Base-by-base conservation (phyloP, 164 flowering plant species). In the Echeveria elegans region DNA sequence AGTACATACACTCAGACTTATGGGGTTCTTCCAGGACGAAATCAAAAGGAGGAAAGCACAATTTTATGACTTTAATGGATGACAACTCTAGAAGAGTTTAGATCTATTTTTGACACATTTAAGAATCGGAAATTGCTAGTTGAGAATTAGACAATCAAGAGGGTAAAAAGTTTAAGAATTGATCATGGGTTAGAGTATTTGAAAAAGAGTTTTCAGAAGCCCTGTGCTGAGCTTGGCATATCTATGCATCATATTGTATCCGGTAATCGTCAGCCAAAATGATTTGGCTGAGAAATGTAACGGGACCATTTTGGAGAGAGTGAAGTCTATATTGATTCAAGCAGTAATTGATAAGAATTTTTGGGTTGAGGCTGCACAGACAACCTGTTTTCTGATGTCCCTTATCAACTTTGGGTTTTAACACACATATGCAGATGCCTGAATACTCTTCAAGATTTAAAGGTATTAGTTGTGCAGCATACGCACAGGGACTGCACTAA, bases 201-300 rank as follows among this genome's bases (percentile, higher is more conserved):
- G 60, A 28, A 5, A 0, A 0, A 50, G 2, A 26, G 5, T 0
- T 50, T 50, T 7, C 1, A 4, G 26, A 50, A 50, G 5, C 21
- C 9, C 10, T 21, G 1, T 21, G 26, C 8, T 3, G 56, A 50
- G 1, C 21, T 26, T 50, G 69, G 69, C 1, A 72, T 72, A 10
- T 41, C 23, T 2, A 1, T 64, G 19, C 75, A 68, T 23, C n/a
- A 19, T 19, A 50, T 64, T 1, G 28, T 31, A 1, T 1, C 0
- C 12, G 4, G 30, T 0, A 65, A 38, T 1, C 68, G 66, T 12
- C 66, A 73, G 70, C 64, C 64, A 70, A 37, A 70, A 70, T 29
- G 68, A 64, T 11, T 62, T 70, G 0, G 52, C 72, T 38, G 56
- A 71, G 23, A 24, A 32, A 3, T 26, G 28, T 14, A 28, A 61